phyloP scores from a whole-genome alignment of 306 rosid genomes.

The Fragaria ananassa region DNA sequence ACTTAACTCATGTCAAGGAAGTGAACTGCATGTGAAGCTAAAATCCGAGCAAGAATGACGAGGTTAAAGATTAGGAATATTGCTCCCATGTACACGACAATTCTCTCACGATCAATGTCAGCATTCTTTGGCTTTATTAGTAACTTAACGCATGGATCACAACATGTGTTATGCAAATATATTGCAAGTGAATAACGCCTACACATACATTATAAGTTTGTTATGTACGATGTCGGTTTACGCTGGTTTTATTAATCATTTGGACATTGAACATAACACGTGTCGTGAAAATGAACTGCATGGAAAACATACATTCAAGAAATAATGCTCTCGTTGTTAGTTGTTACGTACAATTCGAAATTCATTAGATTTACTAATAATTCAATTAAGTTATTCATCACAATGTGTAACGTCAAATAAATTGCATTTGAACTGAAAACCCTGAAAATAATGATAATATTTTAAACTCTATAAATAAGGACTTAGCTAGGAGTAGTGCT shows the following conservation, averaged over 20 bases:
- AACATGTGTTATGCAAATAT: neutral
- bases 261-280: neutral
- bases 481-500: too few species aligned
- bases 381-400: too few species aligned
- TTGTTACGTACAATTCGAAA: too few species aligned
- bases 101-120: neutral
- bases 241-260: neutral
- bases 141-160: too few species aligned
- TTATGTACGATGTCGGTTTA: neutral
- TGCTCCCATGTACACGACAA: neutral
- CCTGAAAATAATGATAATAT: accelerated
- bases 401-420: too few species aligned
- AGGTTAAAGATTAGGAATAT: too few species aligned
- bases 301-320: neutral
- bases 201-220: neutral
- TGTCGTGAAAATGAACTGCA: neutral
- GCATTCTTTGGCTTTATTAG: too few species aligned
- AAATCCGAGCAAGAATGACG: neutral
- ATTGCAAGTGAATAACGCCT: neutral
- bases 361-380: too few species aligned
- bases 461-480: too few species aligned
- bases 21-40: neutral
- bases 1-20: too few species aligned
- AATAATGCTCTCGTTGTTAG: neutral
- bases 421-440: too few species aligned